These are phyloP conservation scores for Pholiota microspora DNA, from an alignment of 768 basidiomycete species.

Conservation along the genomic window DNA sequence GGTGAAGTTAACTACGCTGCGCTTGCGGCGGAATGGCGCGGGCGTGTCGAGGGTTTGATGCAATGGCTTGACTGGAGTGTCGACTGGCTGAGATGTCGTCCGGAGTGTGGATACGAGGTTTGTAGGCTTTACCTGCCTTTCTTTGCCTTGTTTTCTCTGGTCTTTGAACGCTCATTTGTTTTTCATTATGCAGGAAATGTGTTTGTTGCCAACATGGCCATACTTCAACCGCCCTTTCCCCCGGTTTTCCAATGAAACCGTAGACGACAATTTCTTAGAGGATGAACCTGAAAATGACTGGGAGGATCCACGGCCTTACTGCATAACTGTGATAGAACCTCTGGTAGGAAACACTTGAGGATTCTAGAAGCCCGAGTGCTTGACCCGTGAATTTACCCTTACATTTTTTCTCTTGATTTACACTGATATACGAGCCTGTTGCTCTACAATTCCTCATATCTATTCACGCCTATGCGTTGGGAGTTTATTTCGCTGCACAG, in stretches of 20 bases:
- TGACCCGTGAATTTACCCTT: no score
- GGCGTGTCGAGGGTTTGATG: conserved; percentile 36
- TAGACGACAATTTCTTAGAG: background rate
- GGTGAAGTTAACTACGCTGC: background rate
- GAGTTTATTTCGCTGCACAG: no score
- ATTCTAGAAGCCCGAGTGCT: background rate
- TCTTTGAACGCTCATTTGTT: background rate
- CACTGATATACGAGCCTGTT: no score
- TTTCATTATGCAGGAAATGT: conserved; percentile 32
- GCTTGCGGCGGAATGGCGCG: conserved; percentile 27
- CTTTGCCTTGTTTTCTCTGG: background rate
- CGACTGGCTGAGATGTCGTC: conserved; percentile 46
- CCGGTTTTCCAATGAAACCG: background rate
- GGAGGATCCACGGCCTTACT: conserved; percentile 5
- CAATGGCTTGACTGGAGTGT: conserved; percentile 50
- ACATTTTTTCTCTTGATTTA: no score
- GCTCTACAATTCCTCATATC: no score
- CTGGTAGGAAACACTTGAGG: background rate
- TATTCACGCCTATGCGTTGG: no score
- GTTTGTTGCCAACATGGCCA: conserved; percentile 44
- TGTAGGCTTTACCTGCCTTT: conserved; percentile 10
- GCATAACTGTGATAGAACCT: conserved; percentile 2
- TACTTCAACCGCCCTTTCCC: conserved; percentile 20
- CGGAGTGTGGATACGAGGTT: conserved; percentile 45
- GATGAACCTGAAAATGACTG: background rate